These are phyloP conservation scores for Flaveria sonorensis DNA, from an alignment of 129 eudicot species.

Conservation along the genomic window DNA sequence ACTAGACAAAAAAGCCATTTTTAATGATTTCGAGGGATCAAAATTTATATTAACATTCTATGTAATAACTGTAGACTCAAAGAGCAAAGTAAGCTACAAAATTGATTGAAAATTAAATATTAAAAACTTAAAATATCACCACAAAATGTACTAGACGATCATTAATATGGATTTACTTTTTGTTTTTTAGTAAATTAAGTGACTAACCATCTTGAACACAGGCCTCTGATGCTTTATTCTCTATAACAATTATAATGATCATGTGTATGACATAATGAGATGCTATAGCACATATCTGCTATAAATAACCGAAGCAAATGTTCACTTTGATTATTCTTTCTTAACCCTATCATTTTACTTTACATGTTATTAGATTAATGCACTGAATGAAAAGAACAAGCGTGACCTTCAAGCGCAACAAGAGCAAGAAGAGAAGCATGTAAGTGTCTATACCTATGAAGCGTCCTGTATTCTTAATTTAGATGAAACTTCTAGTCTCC, in stretches of 20 bases:
- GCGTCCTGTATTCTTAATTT: neutral
- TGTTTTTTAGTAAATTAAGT: neutral
- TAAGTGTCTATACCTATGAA: constrained; percentile 42
- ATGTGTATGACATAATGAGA: neutral
- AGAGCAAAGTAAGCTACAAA: neutral
- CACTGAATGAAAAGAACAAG: constrained; percentile 78
- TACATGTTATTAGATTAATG: constrained; percentile 60
- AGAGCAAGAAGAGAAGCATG: constrained; percentile 93
- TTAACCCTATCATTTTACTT: constrained; percentile 15
- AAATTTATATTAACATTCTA: neutral
- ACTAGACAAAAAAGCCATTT: neutral
- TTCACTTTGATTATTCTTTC: constrained; percentile 1
- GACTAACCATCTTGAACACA: constrained; percentile 6
- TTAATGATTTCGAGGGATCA: neutral
- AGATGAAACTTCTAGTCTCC: neutral
- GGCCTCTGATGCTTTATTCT: neutral
- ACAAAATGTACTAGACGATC: neutral
- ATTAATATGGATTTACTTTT: neutral
- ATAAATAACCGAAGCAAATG: neutral
- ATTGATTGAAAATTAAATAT: neutral
- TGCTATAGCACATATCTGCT: neutral
- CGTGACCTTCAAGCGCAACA: constrained; percentile 72
- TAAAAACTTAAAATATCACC: neutral
- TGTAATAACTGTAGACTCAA: neutral
- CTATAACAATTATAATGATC: constrained; percentile 3